phyloP scores from a whole-genome alignment of 331 rosid genomes.

The Malus hybrid region DNA sequence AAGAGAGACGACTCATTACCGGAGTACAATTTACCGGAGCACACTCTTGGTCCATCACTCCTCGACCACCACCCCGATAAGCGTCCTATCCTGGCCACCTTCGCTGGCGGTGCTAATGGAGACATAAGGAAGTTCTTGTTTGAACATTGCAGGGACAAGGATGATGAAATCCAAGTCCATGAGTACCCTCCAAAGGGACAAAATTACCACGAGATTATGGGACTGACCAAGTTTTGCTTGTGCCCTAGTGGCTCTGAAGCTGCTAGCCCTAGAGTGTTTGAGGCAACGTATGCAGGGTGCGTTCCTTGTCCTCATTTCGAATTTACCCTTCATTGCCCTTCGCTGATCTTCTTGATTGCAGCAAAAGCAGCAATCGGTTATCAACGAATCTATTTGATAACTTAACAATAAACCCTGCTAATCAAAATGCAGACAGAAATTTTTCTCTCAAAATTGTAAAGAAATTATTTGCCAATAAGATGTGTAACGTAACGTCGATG shows the following conservation, averaged over 20 bases:
- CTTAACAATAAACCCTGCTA: background rate
- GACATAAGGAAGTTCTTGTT: conserved; percentile 19
- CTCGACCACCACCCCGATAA: background rate
- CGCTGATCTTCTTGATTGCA: conserved; percentile 27
- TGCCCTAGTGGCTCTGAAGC: conserved; percentile 29
- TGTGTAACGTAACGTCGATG: too few species aligned
- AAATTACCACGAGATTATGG: conserved; percentile 25
- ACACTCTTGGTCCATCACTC: conserved; percentile 12
- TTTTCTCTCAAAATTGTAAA: too few species aligned
- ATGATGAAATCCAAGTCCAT: conserved; percentile 21
- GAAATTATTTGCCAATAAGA: too few species aligned
- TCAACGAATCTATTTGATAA: background rate
- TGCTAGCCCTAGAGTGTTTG: conserved; percentile 26
- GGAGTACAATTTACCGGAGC: conserved; percentile 13
- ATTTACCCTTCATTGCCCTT: conserved; percentile 12
- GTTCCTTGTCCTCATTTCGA: conserved; percentile 24
- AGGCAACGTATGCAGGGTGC: conserved; percentile 26
- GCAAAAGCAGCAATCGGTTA: background rate
- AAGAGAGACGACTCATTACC: conserved; percentile 21
- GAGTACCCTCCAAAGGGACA: conserved; percentile 24
- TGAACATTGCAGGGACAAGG: conserved; percentile 23
- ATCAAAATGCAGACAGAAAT: too few species aligned
- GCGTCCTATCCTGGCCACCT: conserved; percentile 19
- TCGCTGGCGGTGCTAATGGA: conserved; percentile 28
- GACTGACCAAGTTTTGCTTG: conserved; percentile 21